Evolutionary conservation across 371 early-diverging fungal species (phyloP).

Genomic region (Apophysomyces sp.): DNA sequence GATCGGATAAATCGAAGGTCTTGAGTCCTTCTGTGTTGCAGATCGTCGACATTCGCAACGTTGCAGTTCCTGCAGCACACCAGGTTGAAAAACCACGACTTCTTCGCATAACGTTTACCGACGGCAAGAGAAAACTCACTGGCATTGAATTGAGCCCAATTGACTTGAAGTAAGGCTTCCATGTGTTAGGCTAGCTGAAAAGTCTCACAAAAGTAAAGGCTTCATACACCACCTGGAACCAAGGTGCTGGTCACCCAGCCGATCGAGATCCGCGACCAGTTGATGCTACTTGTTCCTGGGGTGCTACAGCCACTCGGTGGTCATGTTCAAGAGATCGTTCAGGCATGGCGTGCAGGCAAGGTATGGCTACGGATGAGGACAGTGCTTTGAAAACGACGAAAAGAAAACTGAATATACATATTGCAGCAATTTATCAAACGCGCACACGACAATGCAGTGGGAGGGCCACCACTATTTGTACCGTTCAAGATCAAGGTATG

Average conservation of each 20-base stretch:
- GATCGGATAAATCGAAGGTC: constrained; percentile 14
- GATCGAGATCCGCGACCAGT: constrained; percentile 31
- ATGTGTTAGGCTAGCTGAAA: not conserved
- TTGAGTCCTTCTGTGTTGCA: constrained; percentile 35
- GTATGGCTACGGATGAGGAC: constrained; percentile 9
- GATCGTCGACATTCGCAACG: constrained; percentile 33
- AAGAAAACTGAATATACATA: not conserved
- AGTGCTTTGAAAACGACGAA: too few relatives aligned
- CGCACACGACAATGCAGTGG: constrained; percentile 5
- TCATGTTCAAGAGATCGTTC: constrained; percentile 41
- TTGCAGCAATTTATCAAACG: constrained; percentile 39
- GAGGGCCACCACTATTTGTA: constrained; percentile 43
- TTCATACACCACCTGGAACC: constrained; percentile 46
- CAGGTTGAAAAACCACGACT: constrained; percentile 39
- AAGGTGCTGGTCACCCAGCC: constrained; percentile 35
- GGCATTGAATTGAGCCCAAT: constrained; percentile 37
- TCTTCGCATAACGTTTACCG: constrained; percentile 32
- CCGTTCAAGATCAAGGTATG: constrained; percentile 40
- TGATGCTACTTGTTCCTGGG: constrained; percentile 32
- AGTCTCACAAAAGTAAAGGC: constrained; percentile 12
- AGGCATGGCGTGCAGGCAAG: constrained; percentile 49
- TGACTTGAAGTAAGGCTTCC: constrained; percentile 32
- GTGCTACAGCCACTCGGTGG: constrained; percentile 39
- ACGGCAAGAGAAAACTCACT: constrained; percentile 38
- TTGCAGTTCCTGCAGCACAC: constrained; percentile 31